Conservation (phyloP, 768 basidiomycete genomes). For the Coprinellus micaceus region DNA sequence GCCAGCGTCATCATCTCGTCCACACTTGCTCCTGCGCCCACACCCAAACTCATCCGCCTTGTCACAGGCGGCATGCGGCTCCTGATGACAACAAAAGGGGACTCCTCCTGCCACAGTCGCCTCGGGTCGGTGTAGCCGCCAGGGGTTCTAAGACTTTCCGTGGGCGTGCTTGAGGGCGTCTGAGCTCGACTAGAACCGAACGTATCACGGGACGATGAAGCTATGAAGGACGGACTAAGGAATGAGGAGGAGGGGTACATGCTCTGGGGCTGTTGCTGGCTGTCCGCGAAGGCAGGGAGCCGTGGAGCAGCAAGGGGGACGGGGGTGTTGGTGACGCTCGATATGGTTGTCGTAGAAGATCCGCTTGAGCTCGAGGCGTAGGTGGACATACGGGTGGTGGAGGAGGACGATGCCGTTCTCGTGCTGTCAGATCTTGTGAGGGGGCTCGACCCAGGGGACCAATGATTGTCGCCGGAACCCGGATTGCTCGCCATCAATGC, state of each 20-base stretch:
- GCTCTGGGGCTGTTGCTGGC: neutral
- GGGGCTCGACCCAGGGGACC: no score
- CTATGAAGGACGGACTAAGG: neutral
- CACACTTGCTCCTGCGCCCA: slow-evolving; percentile 36
- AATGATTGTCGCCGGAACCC: no score
- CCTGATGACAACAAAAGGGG: slow-evolving; percentile 14
- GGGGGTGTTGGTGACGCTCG: neutral
- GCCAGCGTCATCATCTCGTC: slow-evolving; percentile 56
- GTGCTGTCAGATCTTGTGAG: neutral
- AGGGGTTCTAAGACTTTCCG: no score
- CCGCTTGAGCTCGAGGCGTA: neutral
- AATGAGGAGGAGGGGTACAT: neutral
- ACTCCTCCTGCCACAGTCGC: slow-evolving; percentile 9
- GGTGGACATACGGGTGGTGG: neutral
- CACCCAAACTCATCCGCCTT: slow-evolving; percentile 12
- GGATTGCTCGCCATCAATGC: no score
- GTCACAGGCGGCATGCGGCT: slow-evolving; percentile 15
- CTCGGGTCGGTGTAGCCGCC: slow-evolving; percentile 5
- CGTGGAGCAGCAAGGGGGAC: neutral
- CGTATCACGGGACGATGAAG: neutral
- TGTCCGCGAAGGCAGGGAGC: neutral
- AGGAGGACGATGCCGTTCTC: neutral
- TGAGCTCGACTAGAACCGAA: no score
- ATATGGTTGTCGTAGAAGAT: neutral
- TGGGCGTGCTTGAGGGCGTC: no score